Base-by-base conservation (phyloP, 2,329 filamentous ascomycete genomes). In the Verticillium zaregamsianum region DNA sequence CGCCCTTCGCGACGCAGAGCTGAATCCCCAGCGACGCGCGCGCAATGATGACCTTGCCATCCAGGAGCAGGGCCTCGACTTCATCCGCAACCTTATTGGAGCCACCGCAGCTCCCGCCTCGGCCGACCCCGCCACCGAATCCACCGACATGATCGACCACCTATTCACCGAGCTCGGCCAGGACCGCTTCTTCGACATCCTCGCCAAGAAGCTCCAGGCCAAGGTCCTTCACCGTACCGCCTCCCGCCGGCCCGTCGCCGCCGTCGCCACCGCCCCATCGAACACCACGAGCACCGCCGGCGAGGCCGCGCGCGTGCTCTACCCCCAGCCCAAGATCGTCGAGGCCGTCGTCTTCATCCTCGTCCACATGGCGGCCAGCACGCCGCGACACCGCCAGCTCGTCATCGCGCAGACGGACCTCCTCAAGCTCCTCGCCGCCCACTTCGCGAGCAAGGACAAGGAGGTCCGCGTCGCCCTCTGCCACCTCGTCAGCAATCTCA, bases 51-150 rank as follows among this genome's bases (percentile, higher is more conserved):
- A 96, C 66, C 81, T 93, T 40, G 88, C 89, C 2, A 90, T 97
- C 32, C 94, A 98, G 75, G 92, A 97, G 72, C 93, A 98, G 75
- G 91, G 90, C 0, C 84, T 98, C 20, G 90, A 96, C 68, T 90
- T 98, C 68, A 86, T 99, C 65, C 86, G 94, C 60, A 99, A 99
- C 74, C 80, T 98, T 35, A 91, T 97, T 66, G 90, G 89, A 62
- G 86, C 88, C 58, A 72, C 76, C 8, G 73, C 75, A 15, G 63
- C 79, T 74, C 67, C 86, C 74, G 67, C 82, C 76, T 67, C 80
- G 73, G 64, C 86, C 79, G 76, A 84, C 17, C 75, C 76, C 15
- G 73, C 78, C 7, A 73, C 74, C 59, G 83, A 84, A 62, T 85
- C 83, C 32, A 80, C 83, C 3, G 84, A 87, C 60, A 94, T 97